phyloP scores from a whole-genome alignment of 495 filamentous ascomycete species.

The Neurospora cerealis region DNA sequence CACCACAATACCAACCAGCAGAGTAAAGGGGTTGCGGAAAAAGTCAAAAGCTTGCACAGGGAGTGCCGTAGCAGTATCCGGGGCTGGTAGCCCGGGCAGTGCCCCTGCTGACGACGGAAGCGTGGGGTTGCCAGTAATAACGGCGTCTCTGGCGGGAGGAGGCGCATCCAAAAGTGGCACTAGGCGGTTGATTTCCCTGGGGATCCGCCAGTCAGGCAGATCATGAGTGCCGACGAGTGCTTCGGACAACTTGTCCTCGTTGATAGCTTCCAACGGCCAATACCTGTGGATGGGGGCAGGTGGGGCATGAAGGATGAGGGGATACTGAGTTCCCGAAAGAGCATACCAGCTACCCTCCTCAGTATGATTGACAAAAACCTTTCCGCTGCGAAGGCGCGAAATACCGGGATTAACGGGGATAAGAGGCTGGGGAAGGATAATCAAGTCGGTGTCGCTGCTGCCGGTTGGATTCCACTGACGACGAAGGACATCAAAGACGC shows the following conservation, averaged over 20 bases:
- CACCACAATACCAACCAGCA: slow-evolving; percentile 26
- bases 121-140: neutral
- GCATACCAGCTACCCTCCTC: slow-evolving; percentile 85
- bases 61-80: neutral
- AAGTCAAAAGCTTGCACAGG: slow-evolving; percentile 7
- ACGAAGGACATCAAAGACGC: slow-evolving; percentile 84
- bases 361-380: slow-evolving; percentile 82
- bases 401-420: slow-evolving; percentile 52
- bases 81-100: neutral
- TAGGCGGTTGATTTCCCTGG: neutral
- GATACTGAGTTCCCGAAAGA: slow-evolving; percentile 79
- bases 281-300: slow-evolving; percentile 52
- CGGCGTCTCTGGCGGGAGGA: neutral
- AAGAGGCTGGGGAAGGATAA: slow-evolving; percentile 77
- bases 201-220: slow-evolving; percentile 19
- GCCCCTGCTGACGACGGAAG: neutral
- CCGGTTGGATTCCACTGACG: slow-evolving; percentile 47
- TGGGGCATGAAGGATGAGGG: slow-evolving; percentile 65
- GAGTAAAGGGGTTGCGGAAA: slow-evolving; percentile 36
- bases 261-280: slow-evolving; percentile 41
- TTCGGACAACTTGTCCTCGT: slow-evolving; percentile 17
- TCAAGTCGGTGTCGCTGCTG: slow-evolving; percentile 48
- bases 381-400: slow-evolving; percentile 46
- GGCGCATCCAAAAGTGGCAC: neutral
- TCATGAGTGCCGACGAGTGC: slow-evolving; percentile 33